Conservation (phyloP, 2,329 filamentous ascomycete genomes). For the Phyllosticta citriasiana region DNA sequence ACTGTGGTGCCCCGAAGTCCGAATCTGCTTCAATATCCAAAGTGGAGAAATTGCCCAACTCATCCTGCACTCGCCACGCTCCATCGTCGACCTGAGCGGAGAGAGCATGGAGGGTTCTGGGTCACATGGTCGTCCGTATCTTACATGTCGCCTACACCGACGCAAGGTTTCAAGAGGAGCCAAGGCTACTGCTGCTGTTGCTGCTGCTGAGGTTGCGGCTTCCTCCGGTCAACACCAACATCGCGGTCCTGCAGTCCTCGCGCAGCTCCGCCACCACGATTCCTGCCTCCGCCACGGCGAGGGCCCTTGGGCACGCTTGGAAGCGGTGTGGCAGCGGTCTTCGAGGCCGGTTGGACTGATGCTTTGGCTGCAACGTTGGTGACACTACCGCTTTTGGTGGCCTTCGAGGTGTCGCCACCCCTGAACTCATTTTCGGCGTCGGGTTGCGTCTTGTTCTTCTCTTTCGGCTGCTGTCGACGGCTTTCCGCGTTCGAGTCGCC, state of each 20-base stretch:
- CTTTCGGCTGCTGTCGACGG: not conserved
- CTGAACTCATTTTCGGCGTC: not conserved
- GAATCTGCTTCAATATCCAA: not conserved
- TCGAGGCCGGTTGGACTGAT: not conserved
- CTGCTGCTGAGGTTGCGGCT: not conserved
- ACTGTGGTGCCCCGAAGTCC: not conserved
- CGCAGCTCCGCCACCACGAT: not conserved
- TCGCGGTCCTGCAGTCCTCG: not conserved
- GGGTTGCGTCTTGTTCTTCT: not conserved
- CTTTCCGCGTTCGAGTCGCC: not conserved
- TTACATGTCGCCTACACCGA: not conserved
- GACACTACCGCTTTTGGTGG: not conserved
- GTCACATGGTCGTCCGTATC: not conserved
- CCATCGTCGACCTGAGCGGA: not conserved
- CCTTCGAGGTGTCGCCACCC: not conserved
- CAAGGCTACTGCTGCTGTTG: not conserved
- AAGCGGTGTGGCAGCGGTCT: not conserved
- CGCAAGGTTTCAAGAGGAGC: not conserved
- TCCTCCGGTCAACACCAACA: not conserved
- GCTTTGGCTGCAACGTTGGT: not conserved
- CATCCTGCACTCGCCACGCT: not conserved
- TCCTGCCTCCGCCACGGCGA: not conserved
- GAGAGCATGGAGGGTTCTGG: not conserved
- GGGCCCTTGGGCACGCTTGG: not conserved
- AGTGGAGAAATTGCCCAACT: not conserved